Conservation (phyloP, 306 rosid species). For the Rosa rugosa region DNA sequence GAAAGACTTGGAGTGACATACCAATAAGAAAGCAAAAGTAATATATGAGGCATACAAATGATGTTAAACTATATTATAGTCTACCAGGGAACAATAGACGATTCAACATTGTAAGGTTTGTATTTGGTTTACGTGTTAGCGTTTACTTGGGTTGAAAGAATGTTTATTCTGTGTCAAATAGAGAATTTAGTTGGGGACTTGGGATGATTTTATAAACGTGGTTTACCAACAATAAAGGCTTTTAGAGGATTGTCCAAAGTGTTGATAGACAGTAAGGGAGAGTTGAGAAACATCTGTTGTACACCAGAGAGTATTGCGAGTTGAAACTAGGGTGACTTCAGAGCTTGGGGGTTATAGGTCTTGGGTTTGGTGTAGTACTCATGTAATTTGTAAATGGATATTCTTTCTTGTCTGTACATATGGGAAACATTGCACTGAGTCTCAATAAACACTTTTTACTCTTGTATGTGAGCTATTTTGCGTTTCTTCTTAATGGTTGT, state of each 20-base stretch:
- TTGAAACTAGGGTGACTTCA: background rate
- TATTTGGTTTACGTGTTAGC: background rate
- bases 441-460: background rate
- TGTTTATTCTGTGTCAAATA: background rate
- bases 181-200: background rate
- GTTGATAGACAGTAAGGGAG: background rate
- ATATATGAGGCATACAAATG: background rate
- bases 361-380: background rate
- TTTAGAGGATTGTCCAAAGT: background rate
- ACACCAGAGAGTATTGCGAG: background rate
- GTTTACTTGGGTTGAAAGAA: background rate
- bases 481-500: background rate
- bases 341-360: background rate
- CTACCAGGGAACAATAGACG: background rate
- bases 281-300: background rate
- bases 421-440: background rate
- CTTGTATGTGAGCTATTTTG: background rate
- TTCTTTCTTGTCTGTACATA: background rate
- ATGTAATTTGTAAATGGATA: background rate
- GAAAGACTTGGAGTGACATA: background rate
- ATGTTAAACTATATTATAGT: background rate
- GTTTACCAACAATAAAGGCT: background rate
- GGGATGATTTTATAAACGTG: background rate
- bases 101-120: background rate
- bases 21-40: background rate